phyloP scores from a whole-genome alignment of 192 early-diverging fungal genomes.

The Mortierella antarctica region DNA sequence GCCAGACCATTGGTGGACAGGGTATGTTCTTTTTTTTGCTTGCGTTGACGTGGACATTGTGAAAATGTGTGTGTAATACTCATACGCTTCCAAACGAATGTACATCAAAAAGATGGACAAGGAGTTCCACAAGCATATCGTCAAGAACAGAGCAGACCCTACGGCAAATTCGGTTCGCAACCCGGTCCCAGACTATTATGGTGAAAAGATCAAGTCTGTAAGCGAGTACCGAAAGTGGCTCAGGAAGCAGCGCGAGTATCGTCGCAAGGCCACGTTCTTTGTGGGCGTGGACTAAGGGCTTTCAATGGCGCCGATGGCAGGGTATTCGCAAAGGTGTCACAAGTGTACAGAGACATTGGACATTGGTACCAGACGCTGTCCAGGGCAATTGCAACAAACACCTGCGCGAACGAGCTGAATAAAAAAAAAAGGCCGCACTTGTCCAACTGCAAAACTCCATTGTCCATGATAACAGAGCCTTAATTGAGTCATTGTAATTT shows the following conservation, averaged over 20 bases:
- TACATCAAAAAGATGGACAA: conserved; percentile 51
- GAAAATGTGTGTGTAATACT: neutral
- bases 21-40: conserved; percentile 23
- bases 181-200: conserved; percentile 93
- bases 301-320: too few relatives aligned
- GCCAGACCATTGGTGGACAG: conserved; percentile 58
- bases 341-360: too few relatives aligned
- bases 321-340: too few relatives aligned
- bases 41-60: neutral
- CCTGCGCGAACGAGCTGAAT: too few relatives aligned
- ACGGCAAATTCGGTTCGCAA: conserved; percentile 72
- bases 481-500: too few relatives aligned
- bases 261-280: conserved; percentile 73
- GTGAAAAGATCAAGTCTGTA: conserved; percentile 90
- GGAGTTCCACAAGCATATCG: conserved; percentile 74
- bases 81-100: neutral
- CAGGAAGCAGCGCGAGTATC: conserved; percentile 83
- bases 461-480: too few relatives aligned
- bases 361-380: too few relatives aligned
- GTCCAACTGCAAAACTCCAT: too few relatives aligned
- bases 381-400: too few relatives aligned
- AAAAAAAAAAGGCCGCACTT: too few relatives aligned
- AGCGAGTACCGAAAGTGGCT: conserved; percentile 86
- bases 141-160: conserved; percentile 74
- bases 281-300: conserved; percentile 16